Conservation (phyloP, 2,329 filamentous ascomycete genomes). For the Allantophomopsis lycopodina region DNA sequence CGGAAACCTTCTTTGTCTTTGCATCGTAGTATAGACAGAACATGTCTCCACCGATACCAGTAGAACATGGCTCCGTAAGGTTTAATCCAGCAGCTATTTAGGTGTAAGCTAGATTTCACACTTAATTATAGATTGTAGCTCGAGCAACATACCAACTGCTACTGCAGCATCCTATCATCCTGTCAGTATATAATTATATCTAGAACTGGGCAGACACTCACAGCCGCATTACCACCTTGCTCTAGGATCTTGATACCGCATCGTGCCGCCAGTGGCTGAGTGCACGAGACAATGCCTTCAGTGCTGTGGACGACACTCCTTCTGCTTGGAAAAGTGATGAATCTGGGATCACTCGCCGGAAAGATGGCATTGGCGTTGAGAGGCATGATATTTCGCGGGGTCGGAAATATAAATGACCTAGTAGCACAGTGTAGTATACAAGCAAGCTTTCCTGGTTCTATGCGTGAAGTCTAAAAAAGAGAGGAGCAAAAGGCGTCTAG, state of each 20-base stretch:
- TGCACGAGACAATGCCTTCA: slow-evolving; percentile 79
- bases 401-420: no score
- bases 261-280: slow-evolving; percentile 78
- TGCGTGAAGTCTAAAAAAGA: no score
- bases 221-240: slow-evolving; percentile 84
- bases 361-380: slow-evolving; percentile 18
- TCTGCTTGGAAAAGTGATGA: slow-evolving; percentile 60
- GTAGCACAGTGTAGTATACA: no score
- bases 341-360: slow-evolving; percentile 21
- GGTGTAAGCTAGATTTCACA: slow-evolving; percentile 1
- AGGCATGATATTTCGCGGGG: slow-evolving; percentile 10
- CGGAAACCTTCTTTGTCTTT: slow-evolving; percentile 65
- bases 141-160: slow-evolving; percentile 53
- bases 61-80: slow-evolving; percentile 83
- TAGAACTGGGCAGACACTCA: slow-evolving; percentile 28
- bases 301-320: slow-evolving; percentile 89
- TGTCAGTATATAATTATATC: slow-evolving; percentile 5
- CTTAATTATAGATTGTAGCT: slow-evolving; percentile 1
- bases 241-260: slow-evolving; percentile 77
- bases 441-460: no score
- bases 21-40: slow-evolving; percentile 91
- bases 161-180: slow-evolving; percentile 73
- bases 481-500: no score
- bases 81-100: slow-evolving; percentile 71
- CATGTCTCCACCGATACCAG: slow-evolving; percentile 94